These are phyloP conservation scores for Echria macrotheca DNA, from an alignment of 495 filamentous ascomycete species.

Conservation along the genomic window DNA sequence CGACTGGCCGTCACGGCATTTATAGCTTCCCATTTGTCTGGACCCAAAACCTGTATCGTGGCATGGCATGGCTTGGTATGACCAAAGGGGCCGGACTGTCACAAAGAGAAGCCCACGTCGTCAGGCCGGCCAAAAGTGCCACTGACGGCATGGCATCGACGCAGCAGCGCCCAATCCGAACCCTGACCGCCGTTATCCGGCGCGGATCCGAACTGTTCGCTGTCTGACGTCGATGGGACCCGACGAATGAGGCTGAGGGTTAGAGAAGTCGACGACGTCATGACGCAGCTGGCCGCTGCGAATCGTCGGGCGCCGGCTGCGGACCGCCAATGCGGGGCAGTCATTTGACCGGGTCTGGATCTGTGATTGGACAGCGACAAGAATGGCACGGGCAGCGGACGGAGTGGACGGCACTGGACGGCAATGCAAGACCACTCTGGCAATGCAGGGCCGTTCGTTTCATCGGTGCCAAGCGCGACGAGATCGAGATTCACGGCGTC, in stretches of 20 bases:
- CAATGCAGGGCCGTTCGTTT: constrained; percentile 1
- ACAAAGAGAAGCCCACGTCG: not conserved
- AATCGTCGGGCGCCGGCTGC: not conserved
- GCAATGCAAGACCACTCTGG: not conserved
- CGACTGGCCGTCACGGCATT: not conserved
- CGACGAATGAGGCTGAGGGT: constrained; percentile 6
- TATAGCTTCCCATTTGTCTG: not conserved
- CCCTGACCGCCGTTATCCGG: not conserved
- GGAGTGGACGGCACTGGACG: constrained; percentile 4
- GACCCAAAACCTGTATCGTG: not conserved
- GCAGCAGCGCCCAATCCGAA: not conserved
- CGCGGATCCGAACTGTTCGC: not conserved
- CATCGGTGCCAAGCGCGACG: constrained; percentile 2
- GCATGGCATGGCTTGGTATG: not conserved
- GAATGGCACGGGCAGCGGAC: not conserved
- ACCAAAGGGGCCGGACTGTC: not conserved
- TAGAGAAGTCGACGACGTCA: constrained; percentile 2
- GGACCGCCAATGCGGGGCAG: not conserved
- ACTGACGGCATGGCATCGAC: constrained; percentile 7
- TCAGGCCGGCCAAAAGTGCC: not conserved
- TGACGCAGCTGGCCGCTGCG: not conserved
- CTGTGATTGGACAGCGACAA: not conserved
- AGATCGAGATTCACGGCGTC: no score
- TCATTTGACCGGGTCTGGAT: not conserved
- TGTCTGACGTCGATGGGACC: constrained; percentile 1